Evolutionary conservation across 352 stramenopile genomes (phyloP).

Genomic region (Pythium apleroticum): DNA sequence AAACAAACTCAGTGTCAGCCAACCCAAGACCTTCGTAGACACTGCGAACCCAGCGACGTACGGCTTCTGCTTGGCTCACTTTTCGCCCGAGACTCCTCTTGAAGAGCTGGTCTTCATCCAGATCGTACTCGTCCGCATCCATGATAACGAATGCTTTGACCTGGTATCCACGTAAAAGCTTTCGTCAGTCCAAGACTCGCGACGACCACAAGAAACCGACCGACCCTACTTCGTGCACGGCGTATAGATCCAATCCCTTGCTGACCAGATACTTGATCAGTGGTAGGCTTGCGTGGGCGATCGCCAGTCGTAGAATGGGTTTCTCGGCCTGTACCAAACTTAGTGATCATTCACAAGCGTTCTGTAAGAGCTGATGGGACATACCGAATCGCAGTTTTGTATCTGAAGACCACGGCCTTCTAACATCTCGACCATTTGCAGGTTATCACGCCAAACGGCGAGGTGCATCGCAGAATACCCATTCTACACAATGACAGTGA

Average conservation of each 20-base stretch:
- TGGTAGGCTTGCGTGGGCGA: slow-evolving; percentile 1
- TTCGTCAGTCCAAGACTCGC: too few relatives aligned
- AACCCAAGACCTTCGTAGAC: background rate
- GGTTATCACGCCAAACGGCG: slow-evolving; percentile 9
- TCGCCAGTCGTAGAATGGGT: slow-evolving; percentile 6
- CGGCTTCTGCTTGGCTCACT: background rate
- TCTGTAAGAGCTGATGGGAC: background rate
- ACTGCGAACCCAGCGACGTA: background rate
- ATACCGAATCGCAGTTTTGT: slow-evolving; percentile 10
- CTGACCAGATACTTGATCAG: slow-evolving; percentile 10
- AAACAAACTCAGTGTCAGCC: background rate
- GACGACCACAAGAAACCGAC: too few relatives aligned
- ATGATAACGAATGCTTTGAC: slow-evolving; percentile 9
- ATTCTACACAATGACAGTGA: background rate
- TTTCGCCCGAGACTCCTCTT: background rate
- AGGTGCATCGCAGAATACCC: slow-evolving; percentile 13
- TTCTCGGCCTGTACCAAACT: slow-evolving; percentile 3
- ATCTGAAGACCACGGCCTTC: background rate
- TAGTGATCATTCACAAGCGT: background rate
- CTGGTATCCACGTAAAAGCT: too few relatives aligned
- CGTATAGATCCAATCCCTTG: background rate
- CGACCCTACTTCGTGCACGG: slow-evolving; percentile 4
- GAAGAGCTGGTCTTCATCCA: slow-evolving; percentile 9
- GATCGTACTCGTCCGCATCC: slow-evolving; percentile 5
- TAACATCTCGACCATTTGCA: slow-evolving; percentile 6